Percentiles rank a stretch among this genome's conserved stretches.
Evolutionary conservation across 2,329 filamentous ascomycete genomes (phyloP).

Genomic region (Tolypocladium sp.): DNA sequence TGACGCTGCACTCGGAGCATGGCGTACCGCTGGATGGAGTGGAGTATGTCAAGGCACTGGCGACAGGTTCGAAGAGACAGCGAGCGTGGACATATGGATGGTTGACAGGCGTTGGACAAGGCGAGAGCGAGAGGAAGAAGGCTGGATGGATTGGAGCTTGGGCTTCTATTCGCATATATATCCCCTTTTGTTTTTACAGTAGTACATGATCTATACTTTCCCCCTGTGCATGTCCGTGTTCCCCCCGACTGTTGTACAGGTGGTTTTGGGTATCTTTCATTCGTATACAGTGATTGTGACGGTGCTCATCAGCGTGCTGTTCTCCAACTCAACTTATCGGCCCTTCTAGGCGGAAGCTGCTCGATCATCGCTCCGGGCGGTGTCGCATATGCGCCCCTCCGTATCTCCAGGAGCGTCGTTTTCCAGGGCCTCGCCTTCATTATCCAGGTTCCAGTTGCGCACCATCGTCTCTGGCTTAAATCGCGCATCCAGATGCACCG

Average conservation of each 20-base stretch:
- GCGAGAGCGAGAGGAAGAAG: neutral
- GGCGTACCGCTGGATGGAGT: neutral
- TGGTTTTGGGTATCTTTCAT: neutral
- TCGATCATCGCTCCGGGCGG: neutral
- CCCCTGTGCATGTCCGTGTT: neutral
- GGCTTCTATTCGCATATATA: neutral
- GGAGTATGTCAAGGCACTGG: neutral
- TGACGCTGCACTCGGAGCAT: neutral
- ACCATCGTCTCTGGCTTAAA: conserved; percentile 7
- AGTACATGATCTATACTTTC: neutral
- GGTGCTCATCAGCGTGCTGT: neutral
- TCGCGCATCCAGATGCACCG: conserved; percentile 3
- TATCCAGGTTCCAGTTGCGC: neutral
- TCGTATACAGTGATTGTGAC: neutral
- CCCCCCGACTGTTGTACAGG: neutral
- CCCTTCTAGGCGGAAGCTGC: neutral
- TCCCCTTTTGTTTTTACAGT: neutral
- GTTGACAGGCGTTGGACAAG: neutral
- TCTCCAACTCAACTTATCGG: neutral
- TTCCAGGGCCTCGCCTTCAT: neutral
- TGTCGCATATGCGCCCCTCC: neutral
- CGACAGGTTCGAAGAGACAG: neutral
- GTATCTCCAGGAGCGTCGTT: neutral
- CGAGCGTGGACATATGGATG: neutral
- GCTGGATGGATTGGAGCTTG: neutral